These are phyloP conservation scores for Austroboletus eburneus DNA, from an alignment of 768 basidiomycete species.

Conservation along the genomic window DNA sequence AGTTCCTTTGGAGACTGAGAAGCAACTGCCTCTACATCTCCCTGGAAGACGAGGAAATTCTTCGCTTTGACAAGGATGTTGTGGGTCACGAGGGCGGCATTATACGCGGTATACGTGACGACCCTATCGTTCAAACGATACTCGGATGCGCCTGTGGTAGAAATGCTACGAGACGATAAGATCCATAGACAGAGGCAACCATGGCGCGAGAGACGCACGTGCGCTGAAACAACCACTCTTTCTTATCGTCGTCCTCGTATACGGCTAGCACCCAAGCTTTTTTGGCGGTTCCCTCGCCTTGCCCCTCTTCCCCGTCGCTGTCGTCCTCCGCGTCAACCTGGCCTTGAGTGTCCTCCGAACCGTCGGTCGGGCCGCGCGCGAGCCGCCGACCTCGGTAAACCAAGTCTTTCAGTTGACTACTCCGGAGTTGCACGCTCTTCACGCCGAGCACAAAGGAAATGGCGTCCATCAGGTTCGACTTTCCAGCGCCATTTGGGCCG, in stretches of 20 bases:
- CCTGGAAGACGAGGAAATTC: slow-evolving; percentile 99
- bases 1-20: slow-evolving; percentile 91
- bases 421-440: slow-evolving; percentile 88
- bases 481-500: slow-evolving; percentile 98
- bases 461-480: slow-evolving; percentile 99
- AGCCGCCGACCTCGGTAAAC: slow-evolving; percentile 89
- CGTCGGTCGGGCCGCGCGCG: slow-evolving; percentile 45
- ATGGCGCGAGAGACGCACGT: slow-evolving; percentile 56
- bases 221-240: slow-evolving; percentile 88
- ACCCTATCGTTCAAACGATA: slow-evolving; percentile 80
- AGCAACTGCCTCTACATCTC: slow-evolving; percentile 97
- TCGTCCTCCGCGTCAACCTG: slow-evolving; percentile 48
- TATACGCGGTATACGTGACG: slow-evolving; percentile 87
- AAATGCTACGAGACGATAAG: slow-evolving; percentile 54
- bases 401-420: slow-evolving; percentile 90
- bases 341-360: slow-evolving; percentile 37
- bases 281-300: slow-evolving; percentile 80
- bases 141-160: slow-evolving; percentile 81
- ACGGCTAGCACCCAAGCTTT: slow-evolving; percentile 97
- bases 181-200: background rate
- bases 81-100: slow-evolving; percentile 78
- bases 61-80: slow-evolving; percentile 99
- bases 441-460: slow-evolving; percentile 98
- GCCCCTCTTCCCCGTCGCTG: slow-evolving; percentile 43
- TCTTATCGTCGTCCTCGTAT: slow-evolving; percentile 68